These are phyloP conservation scores for Trichoderma arundinaceum DNA, from an alignment of 2,329 filamentous ascomycete species.

Conservation along the genomic window DNA sequence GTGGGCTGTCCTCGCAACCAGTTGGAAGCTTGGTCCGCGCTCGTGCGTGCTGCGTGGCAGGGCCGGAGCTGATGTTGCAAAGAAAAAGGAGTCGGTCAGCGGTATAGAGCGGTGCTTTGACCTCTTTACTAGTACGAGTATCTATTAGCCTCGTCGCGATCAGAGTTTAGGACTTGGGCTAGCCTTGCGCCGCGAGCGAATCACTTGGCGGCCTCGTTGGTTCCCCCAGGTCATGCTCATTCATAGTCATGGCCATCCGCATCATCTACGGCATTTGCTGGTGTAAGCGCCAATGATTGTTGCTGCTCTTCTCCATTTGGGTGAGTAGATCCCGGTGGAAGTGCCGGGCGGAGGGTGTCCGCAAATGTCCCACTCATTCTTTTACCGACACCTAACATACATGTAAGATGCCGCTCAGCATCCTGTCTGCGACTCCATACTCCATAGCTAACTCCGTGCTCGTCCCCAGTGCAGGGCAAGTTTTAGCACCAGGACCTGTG, in stretches of 20 bases:
- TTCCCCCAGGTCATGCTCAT: background rate
- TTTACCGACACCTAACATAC: no score
- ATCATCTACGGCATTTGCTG: background rate
- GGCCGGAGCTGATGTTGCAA: no score
- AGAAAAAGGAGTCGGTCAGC: conserved; percentile 1
- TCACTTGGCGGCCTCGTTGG: conserved; percentile 1
- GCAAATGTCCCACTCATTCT: no score
- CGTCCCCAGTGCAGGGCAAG: background rate
- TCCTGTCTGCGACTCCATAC: no score
- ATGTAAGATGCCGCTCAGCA: no score
- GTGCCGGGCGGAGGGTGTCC: conserved; percentile 6
- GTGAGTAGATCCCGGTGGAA: conserved; percentile 11
- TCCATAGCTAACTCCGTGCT: background rate
- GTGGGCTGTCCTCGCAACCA: background rate
- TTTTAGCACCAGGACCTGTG: background rate
- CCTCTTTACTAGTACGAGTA: background rate
- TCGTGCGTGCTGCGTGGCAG: no score
- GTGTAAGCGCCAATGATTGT: conserved; percentile 11
- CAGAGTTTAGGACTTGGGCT: background rate
- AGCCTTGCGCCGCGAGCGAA: background rate
- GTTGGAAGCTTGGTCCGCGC: no score
- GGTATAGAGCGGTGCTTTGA: background rate
- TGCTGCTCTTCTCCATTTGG: conserved; percentile 8
- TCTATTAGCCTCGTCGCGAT: background rate
- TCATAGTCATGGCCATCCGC: no score